Percentiles rank a stretch among this genome's conserved stretches.
phyloP scores from a whole-genome alignment of 2,329 filamentous ascomycete genomes.

The Cladosporium sp. region DNA sequence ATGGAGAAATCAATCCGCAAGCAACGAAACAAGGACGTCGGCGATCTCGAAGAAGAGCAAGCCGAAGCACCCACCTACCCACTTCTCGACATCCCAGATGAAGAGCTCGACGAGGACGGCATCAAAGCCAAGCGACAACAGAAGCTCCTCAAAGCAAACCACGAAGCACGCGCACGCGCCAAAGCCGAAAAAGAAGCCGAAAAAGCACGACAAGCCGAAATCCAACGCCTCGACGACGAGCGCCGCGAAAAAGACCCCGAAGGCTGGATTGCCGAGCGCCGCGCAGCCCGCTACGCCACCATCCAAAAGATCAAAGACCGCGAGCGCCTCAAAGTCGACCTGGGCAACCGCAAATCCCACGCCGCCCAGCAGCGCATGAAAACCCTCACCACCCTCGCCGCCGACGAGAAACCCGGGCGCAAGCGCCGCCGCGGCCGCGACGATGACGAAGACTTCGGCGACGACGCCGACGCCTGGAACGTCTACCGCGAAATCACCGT shows the following conservation, averaged over 20 bases:
- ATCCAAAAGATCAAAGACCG: constrained; percentile 85
- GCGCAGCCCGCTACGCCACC: constrained; percentile 65
- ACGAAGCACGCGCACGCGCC: constrained; percentile 86
- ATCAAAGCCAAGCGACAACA: constrained; percentile 92
- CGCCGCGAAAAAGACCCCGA: constrained; percentile 79
- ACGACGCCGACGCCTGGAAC: constrained; percentile 89
- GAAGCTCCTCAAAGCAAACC: constrained; percentile 85
- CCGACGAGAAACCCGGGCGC: constrained; percentile 69
- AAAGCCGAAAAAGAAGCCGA: constrained; percentile 95
- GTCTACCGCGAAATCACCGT: constrained; percentile 91
- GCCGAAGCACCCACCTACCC: constrained; percentile 79
- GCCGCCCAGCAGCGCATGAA: constrained; percentile 98
- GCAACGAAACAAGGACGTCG: constrained; percentile 88
- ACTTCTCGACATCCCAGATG: constrained; percentile 82
- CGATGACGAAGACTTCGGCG: constrained; percentile 96
- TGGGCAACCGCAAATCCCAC: constrained; percentile 93
- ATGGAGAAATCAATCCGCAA: constrained; percentile 86
- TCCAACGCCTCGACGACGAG: constrained; percentile 77
- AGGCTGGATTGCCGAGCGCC: constrained; percentile 77
- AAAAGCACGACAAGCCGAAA: constrained; percentile 75
- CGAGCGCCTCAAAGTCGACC: constrained; percentile 85
- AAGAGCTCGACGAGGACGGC: constrained; percentile 84
- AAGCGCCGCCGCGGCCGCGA: constrained; percentile 82
- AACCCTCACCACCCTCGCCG: constrained; percentile 89
- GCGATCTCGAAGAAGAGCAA: constrained; percentile 73